Conservation (phyloP, 176 grass and related monocot species). For the Rhipidocladum racemiflorum region DNA sequence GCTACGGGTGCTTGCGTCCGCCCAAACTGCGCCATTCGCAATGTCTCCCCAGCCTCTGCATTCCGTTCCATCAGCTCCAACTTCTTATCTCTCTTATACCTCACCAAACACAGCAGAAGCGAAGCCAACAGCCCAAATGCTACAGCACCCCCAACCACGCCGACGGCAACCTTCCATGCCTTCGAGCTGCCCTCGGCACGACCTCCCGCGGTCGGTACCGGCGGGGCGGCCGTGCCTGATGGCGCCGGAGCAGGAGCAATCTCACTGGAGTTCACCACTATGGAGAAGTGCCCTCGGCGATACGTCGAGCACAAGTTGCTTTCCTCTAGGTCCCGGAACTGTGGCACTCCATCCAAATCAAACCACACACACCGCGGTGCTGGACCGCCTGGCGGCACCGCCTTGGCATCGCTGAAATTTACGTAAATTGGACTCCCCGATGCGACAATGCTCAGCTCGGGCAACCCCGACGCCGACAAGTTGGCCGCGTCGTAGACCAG, state of each 20-base stretch:
- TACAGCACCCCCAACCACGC: conserved; percentile 38
- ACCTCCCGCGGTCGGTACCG: neutral
- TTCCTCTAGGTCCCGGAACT: conserved; percentile 54
- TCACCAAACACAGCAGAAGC: conserved; percentile 41
- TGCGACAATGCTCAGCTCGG: conserved; percentile 48
- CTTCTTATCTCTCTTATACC: conserved; percentile 46
- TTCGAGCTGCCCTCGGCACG: conserved; percentile 45
- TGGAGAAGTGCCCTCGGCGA: conserved; percentile 69
- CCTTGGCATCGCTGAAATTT: conserved; percentile 39
- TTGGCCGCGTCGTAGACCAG: conserved; percentile 78
- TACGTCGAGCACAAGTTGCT: conserved; percentile 43
- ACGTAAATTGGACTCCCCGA: conserved; percentile 45
- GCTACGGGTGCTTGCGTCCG: conserved; percentile 64
- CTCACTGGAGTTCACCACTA: conserved; percentile 73
- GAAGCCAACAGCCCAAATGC: conserved; percentile 50
- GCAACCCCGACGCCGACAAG: conserved; percentile 47
- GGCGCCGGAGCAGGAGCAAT: conserved; percentile 52
- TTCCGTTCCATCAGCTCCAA: conserved; percentile 62
- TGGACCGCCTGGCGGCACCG: conserved; percentile 14
- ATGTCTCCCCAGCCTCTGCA: conserved; percentile 57
- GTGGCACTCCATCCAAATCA: conserved; percentile 44
- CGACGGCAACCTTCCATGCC: conserved; percentile 67
- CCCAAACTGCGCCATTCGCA: conserved; percentile 72
- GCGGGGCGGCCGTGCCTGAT: neutral
- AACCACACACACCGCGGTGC: conserved; percentile 69